A percentile compares a stretch with the other conserved stretches of the same genome.
Evolutionary conservation across 2,329 filamentous ascomycete species (phyloP).

Genomic region (Botrytis paeoniae): DNA sequence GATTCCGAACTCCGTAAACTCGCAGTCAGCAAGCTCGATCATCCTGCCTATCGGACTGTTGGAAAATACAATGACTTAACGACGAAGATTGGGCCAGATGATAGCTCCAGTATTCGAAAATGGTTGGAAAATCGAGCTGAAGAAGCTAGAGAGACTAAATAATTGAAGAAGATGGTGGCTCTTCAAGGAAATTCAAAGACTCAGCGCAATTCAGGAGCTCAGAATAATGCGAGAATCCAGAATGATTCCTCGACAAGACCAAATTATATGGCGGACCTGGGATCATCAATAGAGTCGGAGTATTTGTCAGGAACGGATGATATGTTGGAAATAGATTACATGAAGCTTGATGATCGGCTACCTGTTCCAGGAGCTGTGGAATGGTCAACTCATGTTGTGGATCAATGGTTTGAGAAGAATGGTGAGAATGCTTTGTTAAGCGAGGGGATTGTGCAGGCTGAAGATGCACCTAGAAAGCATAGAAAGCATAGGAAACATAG

Average conservation of each 20-base stretch:
- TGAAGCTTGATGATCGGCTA: background rate
- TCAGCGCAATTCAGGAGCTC: background rate
- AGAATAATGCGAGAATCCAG: background rate
- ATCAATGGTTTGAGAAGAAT: background rate
- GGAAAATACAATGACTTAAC: background rate
- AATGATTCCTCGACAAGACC: background rate
- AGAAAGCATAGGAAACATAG: background rate
- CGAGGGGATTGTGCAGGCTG: background rate
- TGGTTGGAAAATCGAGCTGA: background rate
- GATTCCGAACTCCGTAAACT: background rate
- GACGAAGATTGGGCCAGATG: background rate
- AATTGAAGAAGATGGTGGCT: background rate
- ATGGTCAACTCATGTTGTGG: background rate
- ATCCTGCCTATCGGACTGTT: background rate
- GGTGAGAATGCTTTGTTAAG: background rate
- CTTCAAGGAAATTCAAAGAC: background rate
- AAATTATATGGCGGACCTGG: too few relatives aligned
- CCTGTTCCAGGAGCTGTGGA: background rate
- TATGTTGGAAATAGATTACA: background rate
- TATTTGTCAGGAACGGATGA: background rate
- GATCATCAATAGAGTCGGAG: background rate
- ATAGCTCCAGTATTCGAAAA: conserved; percentile 1
- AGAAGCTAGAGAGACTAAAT: background rate
- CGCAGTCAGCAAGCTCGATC: background rate
- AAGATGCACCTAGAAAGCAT: background rate